Evolutionary conservation across 2,329 filamentous ascomycete genomes (phyloP).

Genomic region (Fusarium xyrophilum): DNA sequence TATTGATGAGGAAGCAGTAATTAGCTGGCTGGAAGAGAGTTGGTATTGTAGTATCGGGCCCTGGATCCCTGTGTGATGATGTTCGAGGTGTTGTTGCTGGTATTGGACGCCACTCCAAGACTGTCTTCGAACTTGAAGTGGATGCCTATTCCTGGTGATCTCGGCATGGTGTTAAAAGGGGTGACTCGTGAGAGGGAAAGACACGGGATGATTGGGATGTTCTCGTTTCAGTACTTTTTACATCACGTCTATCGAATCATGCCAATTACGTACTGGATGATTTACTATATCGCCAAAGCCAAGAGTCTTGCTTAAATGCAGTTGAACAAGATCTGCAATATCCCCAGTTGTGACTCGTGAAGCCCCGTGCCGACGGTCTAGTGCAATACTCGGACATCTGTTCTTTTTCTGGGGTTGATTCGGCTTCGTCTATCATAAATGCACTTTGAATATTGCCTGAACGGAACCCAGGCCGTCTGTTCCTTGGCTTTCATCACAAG

Average conservation of each 20-base stretch:
- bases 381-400: fast-evolving
- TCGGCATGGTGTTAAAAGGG: fast-evolving
- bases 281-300: not conserved
- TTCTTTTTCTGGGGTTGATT: fast-evolving
- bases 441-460: not conserved
- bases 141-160: conserved; percentile 16
- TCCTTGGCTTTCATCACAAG: not conserved
- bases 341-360: not conserved
- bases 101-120: conserved; percentile 1
- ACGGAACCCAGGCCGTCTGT: not conserved
- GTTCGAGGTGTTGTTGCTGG: conserved; percentile 4
- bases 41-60: conserved; percentile 5
- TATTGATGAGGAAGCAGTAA: not conserved
- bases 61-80: conserved; percentile 11
- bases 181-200: fast-evolving
- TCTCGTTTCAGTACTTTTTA: not conserved
- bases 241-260: not conserved
- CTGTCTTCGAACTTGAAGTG: conserved; percentile 13
- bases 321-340: too few relatives aligned
- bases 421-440: not conserved
- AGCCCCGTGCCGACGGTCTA: not conserved
- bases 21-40: conserved; percentile 9
- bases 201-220: not conserved
- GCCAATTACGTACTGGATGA: not conserved
- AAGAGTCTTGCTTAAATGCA: not conserved